phyloP scores from a whole-genome alignment of 2,329 filamentous ascomycete genomes.

The Blumeria graminis region DNA sequence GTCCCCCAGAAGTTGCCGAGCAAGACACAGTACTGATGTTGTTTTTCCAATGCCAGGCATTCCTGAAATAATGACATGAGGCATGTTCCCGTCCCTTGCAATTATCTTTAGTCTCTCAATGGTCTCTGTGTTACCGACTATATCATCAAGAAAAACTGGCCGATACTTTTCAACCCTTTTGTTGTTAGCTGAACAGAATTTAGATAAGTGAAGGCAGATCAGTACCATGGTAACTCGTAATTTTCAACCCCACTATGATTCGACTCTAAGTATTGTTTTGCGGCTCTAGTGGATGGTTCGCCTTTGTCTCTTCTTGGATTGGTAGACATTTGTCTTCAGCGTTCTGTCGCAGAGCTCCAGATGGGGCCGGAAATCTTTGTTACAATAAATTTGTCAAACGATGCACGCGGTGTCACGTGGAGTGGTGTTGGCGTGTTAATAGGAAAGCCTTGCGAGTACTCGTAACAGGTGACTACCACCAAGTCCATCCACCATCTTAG shows the following conservation, averaged over 20 bases:
- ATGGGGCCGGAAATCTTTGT: too few relatives aligned
- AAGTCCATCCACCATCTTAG: too few relatives aligned
- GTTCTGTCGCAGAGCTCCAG: too few relatives aligned
- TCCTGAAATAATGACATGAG: slow-evolving; percentile 95
- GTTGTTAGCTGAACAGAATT: slow-evolving; percentile 4
- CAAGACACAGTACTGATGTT: slow-evolving; percentile 80
- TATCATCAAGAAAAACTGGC: slow-evolving; percentile 81
- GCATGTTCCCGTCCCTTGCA: slow-evolving; percentile 96
- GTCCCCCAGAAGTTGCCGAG: slow-evolving; percentile 72
- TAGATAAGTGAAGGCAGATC: not conserved
- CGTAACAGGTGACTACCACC: too few relatives aligned
- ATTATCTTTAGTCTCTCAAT: slow-evolving; percentile 96
- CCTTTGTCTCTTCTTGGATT: slow-evolving; percentile 15
- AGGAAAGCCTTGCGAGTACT: too few relatives aligned
- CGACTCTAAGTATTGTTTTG: slow-evolving; percentile 29
- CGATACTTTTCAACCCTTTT: slow-evolving; percentile 93
- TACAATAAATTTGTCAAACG: too few relatives aligned
- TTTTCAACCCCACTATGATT: slow-evolving; percentile 26
- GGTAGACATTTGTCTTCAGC: not conserved
- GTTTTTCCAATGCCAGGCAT: slow-evolving; percentile 99
- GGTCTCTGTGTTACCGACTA: slow-evolving; percentile 94
- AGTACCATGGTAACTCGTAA: slow-evolving; percentile 61
- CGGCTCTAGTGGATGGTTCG: slow-evolving; percentile 32
- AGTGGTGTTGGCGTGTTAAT: too few relatives aligned
- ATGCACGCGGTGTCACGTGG: too few relatives aligned